Base-by-base conservation (phyloP, 2,329 filamentous ascomycete species). In the Coniochaeta pulveracea region DNA sequence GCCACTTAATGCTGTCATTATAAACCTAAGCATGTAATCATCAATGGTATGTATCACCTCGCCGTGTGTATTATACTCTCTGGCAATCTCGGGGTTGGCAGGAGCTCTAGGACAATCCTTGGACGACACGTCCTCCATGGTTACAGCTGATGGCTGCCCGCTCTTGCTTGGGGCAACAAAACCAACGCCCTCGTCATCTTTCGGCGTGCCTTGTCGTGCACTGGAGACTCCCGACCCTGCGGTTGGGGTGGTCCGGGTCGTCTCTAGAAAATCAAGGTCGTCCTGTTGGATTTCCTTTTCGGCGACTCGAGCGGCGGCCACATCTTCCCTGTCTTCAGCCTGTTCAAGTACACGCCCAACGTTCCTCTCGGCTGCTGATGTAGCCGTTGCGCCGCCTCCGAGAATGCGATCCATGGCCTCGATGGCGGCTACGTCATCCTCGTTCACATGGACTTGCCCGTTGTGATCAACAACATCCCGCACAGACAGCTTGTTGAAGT, bases 321-420 rank as follows among this genome's bases (percentile, higher is more conserved):
- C 84, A 50, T 98, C 91, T 51, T 98, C 91, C 30, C 74, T 75
- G 47, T 98, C 91, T 56, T 98, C 91, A 1, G 86, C 89, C 42
- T 85, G 81, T 45, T 93, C 86, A 19, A 98, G 76, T 0, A 80
- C 84, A 11, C 79, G 72, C 4, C 78, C 73, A 2, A 82, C 76
- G 19, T 63, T 67, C 24, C 69, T 66, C 36, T 76, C 66, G 19
- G 78, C 76, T 9, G 66, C 69, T 37, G 64, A 76, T 39, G 72
- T 70, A 15, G 72, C 65, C 37, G 64, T 76, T 38, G 72, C 71
- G 14, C 72, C 65, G 1, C 69, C 66, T 9, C 81, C 84, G 0
- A 95, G 71, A 3, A 95, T 82, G 16, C 83, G 72, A 46, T 94
- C 86, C 71, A 95, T 83, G 4, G 86, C 86, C 5, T 76, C 80